Evolutionary conservation across 495 filamentous ascomycete species (phyloP).

Genomic region (Geopyxis carbonaria): DNA sequence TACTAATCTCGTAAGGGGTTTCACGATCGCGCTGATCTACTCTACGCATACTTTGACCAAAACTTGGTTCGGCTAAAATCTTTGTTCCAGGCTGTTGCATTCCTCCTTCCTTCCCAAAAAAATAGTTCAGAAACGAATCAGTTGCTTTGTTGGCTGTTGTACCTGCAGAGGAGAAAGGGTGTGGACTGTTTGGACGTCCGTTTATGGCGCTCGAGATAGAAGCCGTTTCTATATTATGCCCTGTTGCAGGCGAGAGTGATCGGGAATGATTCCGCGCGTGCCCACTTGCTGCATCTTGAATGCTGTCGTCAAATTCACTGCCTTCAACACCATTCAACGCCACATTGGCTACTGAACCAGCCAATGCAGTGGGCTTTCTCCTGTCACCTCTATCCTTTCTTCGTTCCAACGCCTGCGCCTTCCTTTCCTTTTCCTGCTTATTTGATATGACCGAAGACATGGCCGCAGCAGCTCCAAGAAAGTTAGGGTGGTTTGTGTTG

Average conservation of each 20-base stretch:
- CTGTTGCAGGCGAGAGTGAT: slow-evolving; percentile 22
- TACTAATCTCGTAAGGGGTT: background rate
- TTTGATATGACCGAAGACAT: slow-evolving; percentile 91
- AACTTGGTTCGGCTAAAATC: background rate
- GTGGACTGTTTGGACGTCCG: slow-evolving; percentile 22
- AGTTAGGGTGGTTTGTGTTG: slow-evolving; percentile 98
- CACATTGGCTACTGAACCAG: slow-evolving; percentile 12
- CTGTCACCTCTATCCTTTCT: slow-evolving; percentile 58
- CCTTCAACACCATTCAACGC: slow-evolving; percentile 53
- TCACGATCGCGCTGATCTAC: slow-evolving; percentile 5
- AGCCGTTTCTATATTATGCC: slow-evolving; percentile 17
- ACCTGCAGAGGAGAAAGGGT: slow-evolving; percentile 17
- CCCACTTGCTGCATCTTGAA: slow-evolving; percentile 11
- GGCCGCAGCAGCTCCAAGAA: slow-evolving; percentile 89
- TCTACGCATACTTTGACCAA: background rate
- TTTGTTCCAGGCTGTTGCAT: too few species aligned
- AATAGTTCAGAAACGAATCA: slow-evolving; percentile 94
- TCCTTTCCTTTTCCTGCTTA: slow-evolving; percentile 84
- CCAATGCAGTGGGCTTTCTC: slow-evolving; percentile 33
- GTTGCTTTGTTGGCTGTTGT: slow-evolving; percentile 37
- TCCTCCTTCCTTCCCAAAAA: slow-evolving; percentile 71
- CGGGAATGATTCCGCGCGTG: slow-evolving; percentile 23
- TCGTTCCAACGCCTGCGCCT: slow-evolving; percentile 61
- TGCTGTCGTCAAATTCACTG: slow-evolving; percentile 47
- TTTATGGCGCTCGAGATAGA: slow-evolving; percentile 20